Evolutionary conservation across 164 flowering plant species (phyloP), one percentile per base, ranked within the genome.

Genomic region (Macadamia tetraphylla): DNA sequence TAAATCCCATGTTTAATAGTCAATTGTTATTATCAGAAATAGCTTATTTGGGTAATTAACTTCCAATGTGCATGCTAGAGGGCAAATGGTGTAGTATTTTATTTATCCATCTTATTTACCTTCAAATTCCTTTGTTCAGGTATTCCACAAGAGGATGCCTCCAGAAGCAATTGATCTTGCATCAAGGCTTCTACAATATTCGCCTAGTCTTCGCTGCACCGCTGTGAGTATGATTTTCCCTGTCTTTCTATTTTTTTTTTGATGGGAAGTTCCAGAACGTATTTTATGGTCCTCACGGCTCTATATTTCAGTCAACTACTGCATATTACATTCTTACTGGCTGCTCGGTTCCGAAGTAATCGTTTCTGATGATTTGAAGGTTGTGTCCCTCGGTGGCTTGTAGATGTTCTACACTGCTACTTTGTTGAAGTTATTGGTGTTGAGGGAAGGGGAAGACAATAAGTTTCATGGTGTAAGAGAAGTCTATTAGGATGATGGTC

Each of bases 121-220:
- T 56, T 30, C 31, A 32, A 10, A 43, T 46, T 42, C 69, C 40
- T 64, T 69, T 18, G 15, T 70, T 57, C 75, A 92, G 98, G 91
- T 92, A 63, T 92, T 92, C 68, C 94, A 88, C 76, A 87, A 92
- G 64, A 71, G 91, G 67, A 92, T 87, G 96, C 98, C 98, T 76
- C 92, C 98, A 55, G 98, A 92, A 83, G 98, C 98, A 46, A 90
- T 92, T 72, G 98, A 92, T 76, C 98, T 92, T 71, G 87, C 94
- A 44, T 92, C 98, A 52, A 80, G 98, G 29, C 88, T 92, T 67
- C 90, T 92, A 58, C 98, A 92, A 57, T 92, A 92, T 70, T 92
- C 98, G 44, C 98, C 98, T 15, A 90, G 89, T 79, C 97, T 92
- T 73, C 98, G 98, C 63, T 92, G 98, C 84, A 89, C 90, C 57